phyloP scores from a whole-genome alignment of 768 basidiomycete genomes.

The Tricholoma flavovirens region DNA sequence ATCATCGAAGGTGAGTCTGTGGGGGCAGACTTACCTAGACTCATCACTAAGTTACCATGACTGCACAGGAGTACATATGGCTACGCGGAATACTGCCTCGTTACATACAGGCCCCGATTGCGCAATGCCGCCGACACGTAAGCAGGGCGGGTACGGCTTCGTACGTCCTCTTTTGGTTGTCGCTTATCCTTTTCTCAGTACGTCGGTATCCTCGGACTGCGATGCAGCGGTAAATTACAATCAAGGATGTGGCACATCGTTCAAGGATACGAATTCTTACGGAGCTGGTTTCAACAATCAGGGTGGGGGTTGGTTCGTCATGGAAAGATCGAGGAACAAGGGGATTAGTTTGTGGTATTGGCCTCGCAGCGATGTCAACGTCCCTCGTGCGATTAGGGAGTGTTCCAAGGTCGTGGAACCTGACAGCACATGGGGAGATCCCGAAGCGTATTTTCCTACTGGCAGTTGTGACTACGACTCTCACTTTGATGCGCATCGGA shows the following conservation, averaged over 20 bases:
- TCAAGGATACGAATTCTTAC: constrained; percentile 34
- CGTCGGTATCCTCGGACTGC: constrained; percentile 39
- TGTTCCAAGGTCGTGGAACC: constrained; percentile 13
- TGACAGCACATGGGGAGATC: constrained; percentile 34
- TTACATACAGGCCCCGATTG: constrained; percentile 51
- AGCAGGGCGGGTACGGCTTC: constrained; percentile 42
- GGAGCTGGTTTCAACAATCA: constrained; percentile 42
- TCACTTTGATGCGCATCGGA: constrained; percentile 46
- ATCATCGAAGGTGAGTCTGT: constrained; percentile 57
- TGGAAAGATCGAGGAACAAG: constrained; percentile 32
- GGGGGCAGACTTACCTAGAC: too few relatives aligned
- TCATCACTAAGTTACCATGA: background rate
- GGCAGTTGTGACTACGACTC: constrained; percentile 44
- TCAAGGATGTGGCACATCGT: constrained; percentile 54
- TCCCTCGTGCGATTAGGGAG: constrained; percentile 37
- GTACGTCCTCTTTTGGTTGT: background rate
- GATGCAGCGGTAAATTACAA: constrained; percentile 47
- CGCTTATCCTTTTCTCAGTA: constrained; percentile 21
- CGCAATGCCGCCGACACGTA: constrained; percentile 33
- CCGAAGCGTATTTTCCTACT: constrained; percentile 44
- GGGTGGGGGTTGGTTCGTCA: constrained; percentile 58
- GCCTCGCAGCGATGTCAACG: constrained; percentile 37
- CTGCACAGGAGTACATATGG: constrained; percentile 43
- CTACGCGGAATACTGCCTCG: constrained; percentile 40
- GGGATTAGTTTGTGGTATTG: constrained; percentile 64